phyloP scores from a whole-genome alignment of 257 asterid species.

The Scutellaria minor region DNA sequence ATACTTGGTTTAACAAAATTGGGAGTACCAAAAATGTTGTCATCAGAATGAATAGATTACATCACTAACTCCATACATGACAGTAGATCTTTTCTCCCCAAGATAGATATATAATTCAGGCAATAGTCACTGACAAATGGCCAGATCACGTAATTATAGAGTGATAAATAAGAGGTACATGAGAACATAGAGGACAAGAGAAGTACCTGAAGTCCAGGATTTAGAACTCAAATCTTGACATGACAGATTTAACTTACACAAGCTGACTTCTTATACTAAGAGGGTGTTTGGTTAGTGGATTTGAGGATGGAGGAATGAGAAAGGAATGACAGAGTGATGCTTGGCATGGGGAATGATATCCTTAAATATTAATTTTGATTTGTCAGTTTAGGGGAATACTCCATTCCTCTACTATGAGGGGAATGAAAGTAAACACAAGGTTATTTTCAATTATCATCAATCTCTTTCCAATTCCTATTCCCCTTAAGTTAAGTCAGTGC shows the following conservation, averaged over 20 bases:
- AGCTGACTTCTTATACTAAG: slow-evolving; percentile 5
- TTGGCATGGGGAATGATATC: too few species aligned
- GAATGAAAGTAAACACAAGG: too few species aligned
- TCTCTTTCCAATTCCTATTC: too few species aligned
- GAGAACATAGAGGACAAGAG: slow-evolving; percentile 1
- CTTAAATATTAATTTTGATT: too few species aligned
- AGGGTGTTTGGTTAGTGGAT: too few species aligned
- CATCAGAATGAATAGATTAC: neutral
- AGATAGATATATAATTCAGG: neutral
- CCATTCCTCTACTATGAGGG: too few species aligned
- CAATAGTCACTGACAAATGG: neutral
- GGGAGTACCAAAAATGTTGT: neutral
- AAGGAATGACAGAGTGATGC: too few species aligned
- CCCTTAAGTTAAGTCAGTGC: too few species aligned
- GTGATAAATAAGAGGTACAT: neutral
- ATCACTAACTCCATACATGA: neutral
- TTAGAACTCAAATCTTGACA: slow-evolving; percentile 11
- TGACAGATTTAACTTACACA: neutral
- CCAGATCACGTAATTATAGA: slow-evolving; percentile 6
- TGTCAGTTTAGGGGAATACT: too few species aligned
- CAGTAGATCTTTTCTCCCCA: neutral
- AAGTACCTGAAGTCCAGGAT: slow-evolving; percentile 9
- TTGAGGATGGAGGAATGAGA: too few species aligned
- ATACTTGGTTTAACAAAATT: neutral
- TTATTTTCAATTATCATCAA: too few species aligned